A percentile compares a stretch with the other conserved stretches of the same genome.
phyloP scores from a whole-genome alignment of 2,329 filamentous ascomycete genomes.

The Clonostachys solani region DNA sequence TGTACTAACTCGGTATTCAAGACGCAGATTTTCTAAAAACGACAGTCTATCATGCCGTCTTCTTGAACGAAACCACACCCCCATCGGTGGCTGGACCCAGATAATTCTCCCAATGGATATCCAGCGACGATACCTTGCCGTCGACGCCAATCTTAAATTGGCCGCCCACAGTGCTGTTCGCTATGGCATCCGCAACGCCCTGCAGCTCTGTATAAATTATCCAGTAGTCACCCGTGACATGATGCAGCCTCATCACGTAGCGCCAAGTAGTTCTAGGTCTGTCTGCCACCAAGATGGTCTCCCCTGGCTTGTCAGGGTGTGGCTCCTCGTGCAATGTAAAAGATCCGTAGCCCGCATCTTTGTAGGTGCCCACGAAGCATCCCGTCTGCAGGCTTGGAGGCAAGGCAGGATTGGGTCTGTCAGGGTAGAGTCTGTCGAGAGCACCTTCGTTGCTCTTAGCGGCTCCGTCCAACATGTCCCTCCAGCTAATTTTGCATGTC shows the following conservation, averaged over 20 bases:
- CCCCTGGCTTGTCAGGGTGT: slow-evolving; percentile 3
- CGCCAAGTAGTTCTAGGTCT: slow-evolving; percentile 14
- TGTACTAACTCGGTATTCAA: not conserved
- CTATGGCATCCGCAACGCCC: not conserved
- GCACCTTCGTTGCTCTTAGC: slow-evolving; percentile 5
- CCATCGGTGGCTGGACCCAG: not conserved
- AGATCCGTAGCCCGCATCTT: slow-evolving; percentile 32
- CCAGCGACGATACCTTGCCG: not conserved
- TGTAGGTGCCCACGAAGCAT: slow-evolving; percentile 33
- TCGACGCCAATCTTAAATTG: slow-evolving; percentile 2
- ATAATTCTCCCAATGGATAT: not conserved
- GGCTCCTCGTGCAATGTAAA: slow-evolving; percentile 10
- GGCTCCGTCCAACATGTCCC: no score
- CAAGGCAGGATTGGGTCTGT: slow-evolving; percentile 23
- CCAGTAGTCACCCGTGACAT: slow-evolving; percentile 20
- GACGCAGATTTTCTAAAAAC: not conserved
- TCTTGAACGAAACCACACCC: slow-evolving; percentile 2
- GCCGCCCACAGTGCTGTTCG: not conserved
- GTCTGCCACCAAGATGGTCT: slow-evolving; percentile 14
- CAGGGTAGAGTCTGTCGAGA: slow-evolving; percentile 27
- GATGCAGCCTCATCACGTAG: slow-evolving; percentile 12
- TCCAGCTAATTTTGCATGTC: no score
- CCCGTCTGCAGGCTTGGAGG: slow-evolving; percentile 27
- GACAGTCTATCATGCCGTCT: not conserved
- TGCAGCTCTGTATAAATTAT: slow-evolving; percentile 10